Conservation (phyloP, 176 grass and related monocot genomes). For the Oropetium thomaeum region DNA sequence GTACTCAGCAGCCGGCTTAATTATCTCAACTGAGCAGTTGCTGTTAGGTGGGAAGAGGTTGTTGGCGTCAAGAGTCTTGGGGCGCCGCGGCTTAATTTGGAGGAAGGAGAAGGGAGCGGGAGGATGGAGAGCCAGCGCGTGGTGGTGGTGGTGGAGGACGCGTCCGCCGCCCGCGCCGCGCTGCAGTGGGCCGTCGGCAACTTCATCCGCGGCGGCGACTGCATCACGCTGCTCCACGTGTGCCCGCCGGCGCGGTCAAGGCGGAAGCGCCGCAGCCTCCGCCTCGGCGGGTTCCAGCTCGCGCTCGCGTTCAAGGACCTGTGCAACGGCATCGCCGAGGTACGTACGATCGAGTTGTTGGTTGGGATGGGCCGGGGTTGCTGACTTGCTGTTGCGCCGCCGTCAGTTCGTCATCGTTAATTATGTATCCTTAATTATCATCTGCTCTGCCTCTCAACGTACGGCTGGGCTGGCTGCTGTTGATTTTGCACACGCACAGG, state of each 20-base stretch:
- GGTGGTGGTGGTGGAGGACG: constrained; percentile 89
- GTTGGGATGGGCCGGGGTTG: no score
- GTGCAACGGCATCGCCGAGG: constrained; percentile 95
- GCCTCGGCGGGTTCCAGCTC: constrained; percentile 79
- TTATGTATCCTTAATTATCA: no score
- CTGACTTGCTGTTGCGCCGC: not conserved
- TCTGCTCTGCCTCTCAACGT: no score
- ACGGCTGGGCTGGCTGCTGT: no score
- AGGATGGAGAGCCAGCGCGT: constrained; percentile 79
- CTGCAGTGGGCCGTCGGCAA: constrained; percentile 86
- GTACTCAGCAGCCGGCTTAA: not conserved
- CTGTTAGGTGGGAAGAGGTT: not conserved
- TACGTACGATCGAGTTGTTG: not conserved
- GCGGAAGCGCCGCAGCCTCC: constrained; percentile 44
- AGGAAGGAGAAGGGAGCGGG: no score
- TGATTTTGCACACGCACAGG: no score
- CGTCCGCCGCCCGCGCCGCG: constrained; percentile 49
- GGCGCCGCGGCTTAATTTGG: not conserved
- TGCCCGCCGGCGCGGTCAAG: constrained; percentile 60
- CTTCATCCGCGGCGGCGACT: constrained; percentile 79
- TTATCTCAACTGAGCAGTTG: no score
- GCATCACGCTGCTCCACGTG: constrained; percentile 85
- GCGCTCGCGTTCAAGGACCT: constrained; percentile 93
- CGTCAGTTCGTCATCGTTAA: not conserved
- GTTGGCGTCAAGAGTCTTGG: not conserved